phyloP scores from a whole-genome alignment of 2,329 filamentous ascomycete species.

The Hortaea werneckii region DNA sequence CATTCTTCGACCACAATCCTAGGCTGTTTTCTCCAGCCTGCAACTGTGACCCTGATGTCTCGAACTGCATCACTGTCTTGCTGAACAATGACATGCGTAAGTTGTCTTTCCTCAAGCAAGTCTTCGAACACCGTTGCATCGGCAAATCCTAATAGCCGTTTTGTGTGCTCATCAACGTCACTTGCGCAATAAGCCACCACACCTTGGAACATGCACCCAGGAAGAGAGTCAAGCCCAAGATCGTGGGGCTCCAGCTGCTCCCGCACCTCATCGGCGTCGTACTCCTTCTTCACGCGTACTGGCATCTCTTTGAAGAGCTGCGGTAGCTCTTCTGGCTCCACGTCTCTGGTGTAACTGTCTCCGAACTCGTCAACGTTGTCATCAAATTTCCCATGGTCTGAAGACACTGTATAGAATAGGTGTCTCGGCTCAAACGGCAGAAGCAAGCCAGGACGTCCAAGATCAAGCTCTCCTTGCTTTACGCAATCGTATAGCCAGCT shows the following conservation, averaged over 20 bases:
- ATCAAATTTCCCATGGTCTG: conserved; percentile 44
- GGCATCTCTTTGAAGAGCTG: conserved; percentile 41
- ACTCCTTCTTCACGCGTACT: conserved; percentile 35
- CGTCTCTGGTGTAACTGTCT: conserved; percentile 72
- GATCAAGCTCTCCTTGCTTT: conserved; percentile 45
- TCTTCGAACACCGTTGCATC: conserved; percentile 49
- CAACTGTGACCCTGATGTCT: conserved; percentile 9
- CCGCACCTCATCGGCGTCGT: conserved; percentile 34
- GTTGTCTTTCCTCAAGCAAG: conserved; percentile 36
- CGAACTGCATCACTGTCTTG: conserved; percentile 35
- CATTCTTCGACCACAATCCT: conserved; percentile 60
- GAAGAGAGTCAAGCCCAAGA: conserved; percentile 42
- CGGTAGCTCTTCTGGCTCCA: conserved; percentile 53
- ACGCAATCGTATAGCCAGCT: conserved; percentile 79
- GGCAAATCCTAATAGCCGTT: conserved; percentile 48
- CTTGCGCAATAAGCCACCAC: conserved; percentile 36
- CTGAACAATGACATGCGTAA: conserved; percentile 63
- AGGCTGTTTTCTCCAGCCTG: conserved; percentile 41
- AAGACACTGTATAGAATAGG: conserved; percentile 58
- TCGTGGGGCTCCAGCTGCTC: conserved; percentile 46
- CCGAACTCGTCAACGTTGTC: conserved; percentile 64
- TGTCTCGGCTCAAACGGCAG: conserved; percentile 60
- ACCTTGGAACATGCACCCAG: conserved; percentile 44
- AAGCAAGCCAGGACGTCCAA: conserved; percentile 44
- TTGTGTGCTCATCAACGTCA: conserved; percentile 21